A percentile compares a stretch with the other conserved stretches of the same genome.
phyloP scores from a whole-genome alignment of 352 stramenopile species.

The Aphanomyces cochlioides region DNA sequence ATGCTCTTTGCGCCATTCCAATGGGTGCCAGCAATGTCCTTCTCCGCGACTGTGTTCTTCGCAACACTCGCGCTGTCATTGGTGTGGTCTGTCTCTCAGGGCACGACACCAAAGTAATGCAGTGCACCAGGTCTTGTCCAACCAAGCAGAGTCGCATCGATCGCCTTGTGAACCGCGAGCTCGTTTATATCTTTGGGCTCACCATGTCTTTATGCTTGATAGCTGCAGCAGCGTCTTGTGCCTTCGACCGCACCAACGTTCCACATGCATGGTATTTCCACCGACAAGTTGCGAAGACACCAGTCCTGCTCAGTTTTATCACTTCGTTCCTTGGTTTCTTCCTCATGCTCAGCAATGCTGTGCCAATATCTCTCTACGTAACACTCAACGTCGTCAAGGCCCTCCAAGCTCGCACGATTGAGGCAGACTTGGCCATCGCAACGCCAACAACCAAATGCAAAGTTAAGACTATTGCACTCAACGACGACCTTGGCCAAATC shows the following conservation, averaged over 20 bases:
- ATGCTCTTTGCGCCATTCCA: background rate
- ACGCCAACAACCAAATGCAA: conserved; percentile 48
- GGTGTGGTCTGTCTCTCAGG: conserved; percentile 93
- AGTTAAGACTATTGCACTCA: conserved; percentile 82
- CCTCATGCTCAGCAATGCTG: conserved; percentile 92
- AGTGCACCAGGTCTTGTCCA: conserved; percentile 64
- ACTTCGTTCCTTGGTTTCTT: conserved; percentile 82
- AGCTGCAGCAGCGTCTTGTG: conserved; percentile 40
- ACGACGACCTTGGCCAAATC: conserved; percentile 84
- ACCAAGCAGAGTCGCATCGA: conserved; percentile 86
- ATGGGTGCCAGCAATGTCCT: conserved; percentile 71
- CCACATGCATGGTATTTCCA: conserved; percentile 23
- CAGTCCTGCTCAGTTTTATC: conserved; percentile 17
- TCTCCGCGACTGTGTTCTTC: conserved; percentile 87
- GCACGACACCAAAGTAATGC: conserved; percentile 81
- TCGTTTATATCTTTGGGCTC: conserved; percentile 66
- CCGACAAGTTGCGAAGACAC: conserved; percentile 21
- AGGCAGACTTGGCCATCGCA: background rate
- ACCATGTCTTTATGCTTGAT: conserved; percentile 63
- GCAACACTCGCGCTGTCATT: conserved; percentile 93
- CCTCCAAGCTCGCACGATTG: conserved; percentile 53
- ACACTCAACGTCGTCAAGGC: conserved; percentile 92
- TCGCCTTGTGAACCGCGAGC: conserved; percentile 71
- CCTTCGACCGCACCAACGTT: conserved; percentile 40
- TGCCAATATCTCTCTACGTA: conserved; percentile 96